Base-by-base conservation (phyloP, 371 early-diverging fungal genomes). In the Mucor indicus region DNA sequence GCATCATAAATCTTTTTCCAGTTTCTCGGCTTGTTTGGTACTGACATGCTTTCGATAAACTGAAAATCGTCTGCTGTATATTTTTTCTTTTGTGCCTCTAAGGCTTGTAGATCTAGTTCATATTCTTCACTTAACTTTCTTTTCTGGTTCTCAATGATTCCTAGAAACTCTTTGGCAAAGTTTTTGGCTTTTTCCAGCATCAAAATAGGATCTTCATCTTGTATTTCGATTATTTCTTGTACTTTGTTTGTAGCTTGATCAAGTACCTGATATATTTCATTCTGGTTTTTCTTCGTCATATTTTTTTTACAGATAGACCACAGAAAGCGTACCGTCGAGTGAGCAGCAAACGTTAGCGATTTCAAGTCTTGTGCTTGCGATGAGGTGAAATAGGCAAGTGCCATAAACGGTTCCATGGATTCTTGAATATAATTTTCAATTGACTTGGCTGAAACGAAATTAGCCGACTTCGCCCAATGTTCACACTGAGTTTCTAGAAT, bases 341-440 rank as follows among this genome's bases (percentile, higher is more conserved):
- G n/a, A 20, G 32, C 25, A 32, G 44, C 44, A 44, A 31, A 44
- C 13, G 19, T 32, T 20, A 44, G 31, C 19, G 44, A 44, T 20
- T 31, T 17, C 31, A 44, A 44, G 44, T 17, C 27, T 44, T n/a
- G 44, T 31, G 33, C 31, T 44, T 32, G 44, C n/a, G 29, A 41
- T 11, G 16, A 29, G 36, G 42, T 46, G 36, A 41, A 53, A 36
- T 46, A 53, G 22, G 41, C 47, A 53, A 53, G 46, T 53, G 55
- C 48, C 44, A 47, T 48, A 54, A 54, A 30, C 48, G 41, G 48
- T 31, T 43, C 32, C 48, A 48, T 54, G 35, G 19, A 35, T 32
- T 17, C 48, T 54, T 54, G 27, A 27, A 46, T 53, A 53, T 51
- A 31, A 44, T 44, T 23, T 31, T 52, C n/a, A 38, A 44, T 52